Evolutionary conservation across 2,329 filamentous ascomycete species (phyloP).

Genomic region (Tympanopsis confertula): DNA sequence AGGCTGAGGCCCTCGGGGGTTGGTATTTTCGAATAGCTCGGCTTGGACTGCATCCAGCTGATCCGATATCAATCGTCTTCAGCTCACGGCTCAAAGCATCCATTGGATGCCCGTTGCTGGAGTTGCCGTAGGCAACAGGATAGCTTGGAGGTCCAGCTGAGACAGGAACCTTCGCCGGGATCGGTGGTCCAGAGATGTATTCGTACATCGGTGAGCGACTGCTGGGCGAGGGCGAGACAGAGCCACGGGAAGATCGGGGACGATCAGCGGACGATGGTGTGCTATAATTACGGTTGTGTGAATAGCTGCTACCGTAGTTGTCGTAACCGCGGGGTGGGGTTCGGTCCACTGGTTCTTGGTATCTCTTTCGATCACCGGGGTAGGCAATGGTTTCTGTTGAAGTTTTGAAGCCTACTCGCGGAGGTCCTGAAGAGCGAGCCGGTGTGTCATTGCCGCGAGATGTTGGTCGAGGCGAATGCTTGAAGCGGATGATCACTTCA

Average conservation of each 20-base stretch:
- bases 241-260: conserved; percentile 8
- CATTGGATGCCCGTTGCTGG: conserved; percentile 15
- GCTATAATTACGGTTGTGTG: too few relatives aligned
- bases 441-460: too few relatives aligned
- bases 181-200: conserved; percentile 18
- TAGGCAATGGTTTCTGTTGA: too few relatives aligned
- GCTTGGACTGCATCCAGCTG: background rate
- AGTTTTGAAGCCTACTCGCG: background rate
- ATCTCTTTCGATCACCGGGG: background rate
- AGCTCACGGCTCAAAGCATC: conserved; percentile 46
- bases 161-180: conserved; percentile 28
- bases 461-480: conserved; percentile 17
- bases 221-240: conserved; percentile 15
- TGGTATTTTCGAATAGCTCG: background rate
- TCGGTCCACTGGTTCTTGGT: background rate
- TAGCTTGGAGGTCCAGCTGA: conserved; percentile 7
- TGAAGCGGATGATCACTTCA: conserved; percentile 32
- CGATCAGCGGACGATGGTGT: conserved; percentile 9
- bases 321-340: background rate
- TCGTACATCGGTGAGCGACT: conserved; percentile 16
- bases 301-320: too few relatives aligned
- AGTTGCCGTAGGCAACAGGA: conserved; percentile 9
- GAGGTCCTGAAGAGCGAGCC: background rate
- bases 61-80: conserved; percentile 33
- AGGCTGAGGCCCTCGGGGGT: too few relatives aligned